These are phyloP conservation scores for Pseudogymnoascus sp. DNA, from an alignment of 2,329 filamentous ascomycete species.

Conservation along the genomic window DNA sequence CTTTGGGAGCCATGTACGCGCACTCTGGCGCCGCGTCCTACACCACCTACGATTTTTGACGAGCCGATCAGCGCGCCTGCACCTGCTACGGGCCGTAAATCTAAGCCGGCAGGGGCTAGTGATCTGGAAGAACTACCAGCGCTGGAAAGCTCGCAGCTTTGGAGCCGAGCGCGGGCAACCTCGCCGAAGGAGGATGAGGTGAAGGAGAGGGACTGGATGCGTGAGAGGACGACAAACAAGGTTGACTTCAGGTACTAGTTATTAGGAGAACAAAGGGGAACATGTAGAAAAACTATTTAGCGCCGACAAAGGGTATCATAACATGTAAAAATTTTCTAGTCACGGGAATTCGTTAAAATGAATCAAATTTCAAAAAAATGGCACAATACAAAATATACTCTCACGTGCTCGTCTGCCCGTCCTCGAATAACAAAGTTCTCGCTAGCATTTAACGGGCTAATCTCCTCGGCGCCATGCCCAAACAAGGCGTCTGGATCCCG, in stretches of 20 bases:
- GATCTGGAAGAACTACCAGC: neutral
- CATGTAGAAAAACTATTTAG: neutral
- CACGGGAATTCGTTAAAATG: neutral
- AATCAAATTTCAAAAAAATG: neutral
- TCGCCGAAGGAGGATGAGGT: neutral
- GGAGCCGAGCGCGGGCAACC: neutral
- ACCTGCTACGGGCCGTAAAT: neutral
- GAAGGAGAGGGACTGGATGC: neutral
- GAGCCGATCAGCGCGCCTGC: neutral
- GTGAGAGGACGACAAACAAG: neutral
- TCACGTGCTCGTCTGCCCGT: neutral
- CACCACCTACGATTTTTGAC: neutral
- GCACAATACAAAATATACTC: neutral
- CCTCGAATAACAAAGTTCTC: slow-evolving; percentile 5
- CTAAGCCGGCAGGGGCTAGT: neutral
- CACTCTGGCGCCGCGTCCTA: neutral
- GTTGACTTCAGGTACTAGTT: slow-evolving; percentile 2
- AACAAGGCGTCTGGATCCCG: neutral
- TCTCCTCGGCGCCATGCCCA: neutral
- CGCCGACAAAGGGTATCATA: neutral
- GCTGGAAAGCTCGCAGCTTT: neutral
- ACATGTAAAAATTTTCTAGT: neutral
- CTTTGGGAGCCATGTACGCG: neutral
- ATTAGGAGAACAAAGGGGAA: neutral
- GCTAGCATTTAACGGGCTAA: slow-evolving; percentile 1